A percentile compares a stretch with the other conserved stretches of the same genome.
Evolutionary conservation across 2,329 filamentous ascomycete genomes (phyloP).

Genomic region (Fusarium zealandicum): DNA sequence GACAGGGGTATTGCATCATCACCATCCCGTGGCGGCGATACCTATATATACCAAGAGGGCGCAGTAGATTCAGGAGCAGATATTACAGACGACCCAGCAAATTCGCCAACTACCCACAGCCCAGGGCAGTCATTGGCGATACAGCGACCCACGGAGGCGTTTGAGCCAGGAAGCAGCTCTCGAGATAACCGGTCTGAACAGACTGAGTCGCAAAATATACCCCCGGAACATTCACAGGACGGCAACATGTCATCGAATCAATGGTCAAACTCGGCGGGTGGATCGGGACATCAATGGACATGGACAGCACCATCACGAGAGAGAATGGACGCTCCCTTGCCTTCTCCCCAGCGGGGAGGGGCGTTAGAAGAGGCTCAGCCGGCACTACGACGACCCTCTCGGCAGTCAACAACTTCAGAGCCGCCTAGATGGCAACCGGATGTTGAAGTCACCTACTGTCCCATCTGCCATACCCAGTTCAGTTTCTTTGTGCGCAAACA

Average conservation of each 20-base stretch:
- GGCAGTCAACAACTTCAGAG: constrained; percentile 43
- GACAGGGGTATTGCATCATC: background rate
- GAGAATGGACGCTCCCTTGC: constrained; percentile 40
- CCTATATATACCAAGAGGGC: constrained; percentile 4
- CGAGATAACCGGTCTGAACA: constrained; percentile 1
- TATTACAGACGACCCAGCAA: background rate
- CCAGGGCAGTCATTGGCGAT: constrained; percentile 5
- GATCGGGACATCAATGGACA: constrained; percentile 20
- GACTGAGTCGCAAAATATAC: constrained; percentile 1
- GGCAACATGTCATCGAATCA: background rate
- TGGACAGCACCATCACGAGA: constrained; percentile 37
- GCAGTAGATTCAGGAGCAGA: background rate
- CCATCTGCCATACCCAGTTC: constrained; percentile 82
- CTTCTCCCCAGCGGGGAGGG: constrained; percentile 19
- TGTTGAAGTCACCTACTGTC: constrained; percentile 79
- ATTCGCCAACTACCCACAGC: constrained; percentile 5
- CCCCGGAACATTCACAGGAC: background rate
- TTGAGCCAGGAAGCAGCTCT: constrained; percentile 1
- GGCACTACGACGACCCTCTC: constrained; percentile 30
- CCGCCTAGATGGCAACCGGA: constrained; percentile 90
- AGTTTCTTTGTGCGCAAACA: constrained; percentile 88
- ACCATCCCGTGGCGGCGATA: background rate
- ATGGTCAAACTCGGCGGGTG: constrained; percentile 2
- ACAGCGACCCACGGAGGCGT: background rate
- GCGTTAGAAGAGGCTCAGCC: constrained; percentile 26